These are phyloP conservation scores for Pleurotus giganteus DNA, from an alignment of 768 basidiomycete species.

Conservation along the genomic window DNA sequence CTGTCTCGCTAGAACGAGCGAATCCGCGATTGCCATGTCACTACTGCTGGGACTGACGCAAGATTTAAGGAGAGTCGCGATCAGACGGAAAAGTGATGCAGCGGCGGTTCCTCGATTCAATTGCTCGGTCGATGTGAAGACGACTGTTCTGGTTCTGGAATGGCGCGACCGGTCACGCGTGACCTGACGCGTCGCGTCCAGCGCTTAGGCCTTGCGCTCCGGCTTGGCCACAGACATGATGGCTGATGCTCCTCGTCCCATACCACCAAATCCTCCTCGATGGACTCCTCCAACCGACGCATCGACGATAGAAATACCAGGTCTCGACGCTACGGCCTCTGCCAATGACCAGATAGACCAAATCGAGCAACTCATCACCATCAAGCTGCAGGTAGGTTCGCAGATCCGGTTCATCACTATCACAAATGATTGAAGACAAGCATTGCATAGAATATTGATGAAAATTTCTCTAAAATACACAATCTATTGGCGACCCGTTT, in stretches of 20 bases:
- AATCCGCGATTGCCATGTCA: background rate
- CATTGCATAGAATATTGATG: conserved; percentile 74
- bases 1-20: too few species aligned
- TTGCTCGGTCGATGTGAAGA: too few species aligned
- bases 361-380: conserved; percentile 92
- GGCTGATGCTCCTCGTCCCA: conserved; percentile 19
- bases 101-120: too few species aligned
- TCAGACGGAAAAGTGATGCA: background rate
- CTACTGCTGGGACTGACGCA: background rate
- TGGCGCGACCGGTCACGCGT: background rate
- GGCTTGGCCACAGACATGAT: background rate
- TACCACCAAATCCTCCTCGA: conserved; percentile 60
- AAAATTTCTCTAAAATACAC: conserved; percentile 90
- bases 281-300: conserved; percentile 71
- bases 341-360: conserved; percentile 86
- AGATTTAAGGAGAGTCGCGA: background rate
- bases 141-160: too few species aligned
- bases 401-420: background rate
- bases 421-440: conserved; percentile 2
- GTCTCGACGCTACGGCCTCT: conserved; percentile 67
- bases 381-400: conserved; percentile 74
- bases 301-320: conserved; percentile 62
- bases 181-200: conserved; percentile 5
- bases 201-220: too few species aligned
- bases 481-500: conserved; percentile 77